Conservation (phyloP, 2,329 filamentous ascomycete genomes). For the Aurifilum marmelostoma region DNA sequence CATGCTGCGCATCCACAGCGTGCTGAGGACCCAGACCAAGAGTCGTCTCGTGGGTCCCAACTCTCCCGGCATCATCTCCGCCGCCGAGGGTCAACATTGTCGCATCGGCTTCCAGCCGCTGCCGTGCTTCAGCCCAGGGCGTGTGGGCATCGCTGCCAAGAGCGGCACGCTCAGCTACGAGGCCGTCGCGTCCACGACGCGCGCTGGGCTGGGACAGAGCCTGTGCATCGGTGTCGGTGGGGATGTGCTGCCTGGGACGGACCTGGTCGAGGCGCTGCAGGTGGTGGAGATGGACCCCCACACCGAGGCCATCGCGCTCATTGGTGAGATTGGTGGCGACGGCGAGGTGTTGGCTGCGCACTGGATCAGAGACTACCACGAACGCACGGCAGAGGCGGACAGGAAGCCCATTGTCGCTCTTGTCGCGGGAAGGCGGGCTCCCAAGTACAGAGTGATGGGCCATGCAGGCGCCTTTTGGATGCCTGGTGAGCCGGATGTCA, state of each 20-base stretch:
- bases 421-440: constrained; percentile 68
- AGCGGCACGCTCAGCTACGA: constrained; percentile 82
- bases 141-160: constrained; percentile 77
- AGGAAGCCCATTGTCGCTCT: constrained; percentile 74
- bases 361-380: constrained; percentile 70
- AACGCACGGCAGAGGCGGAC: constrained; percentile 54
- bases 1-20: constrained; percentile 70
- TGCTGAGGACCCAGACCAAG: constrained; percentile 71
- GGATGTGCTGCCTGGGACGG: constrained; percentile 74
- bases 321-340: constrained; percentile 73
- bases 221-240: constrained; percentile 79
- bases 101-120: constrained; percentile 78
- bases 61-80: constrained; percentile 78
- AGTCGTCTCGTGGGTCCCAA: constrained; percentile 80
- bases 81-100: constrained; percentile 66
- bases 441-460: constrained; percentile 71
- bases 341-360: constrained; percentile 73
- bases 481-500: constrained; percentile 65
- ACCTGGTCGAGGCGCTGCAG: constrained; percentile 70
- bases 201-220: constrained; percentile 76
- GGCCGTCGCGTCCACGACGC: constrained; percentile 73
- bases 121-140: constrained; percentile 71
- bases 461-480: constrained; percentile 76
- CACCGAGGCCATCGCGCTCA: constrained; percentile 71
- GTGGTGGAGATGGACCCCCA: constrained; percentile 68